Evolutionary conservation across 768 basidiomycete species (phyloP).

Genomic region (Asterophora lycoperdoides): DNA sequence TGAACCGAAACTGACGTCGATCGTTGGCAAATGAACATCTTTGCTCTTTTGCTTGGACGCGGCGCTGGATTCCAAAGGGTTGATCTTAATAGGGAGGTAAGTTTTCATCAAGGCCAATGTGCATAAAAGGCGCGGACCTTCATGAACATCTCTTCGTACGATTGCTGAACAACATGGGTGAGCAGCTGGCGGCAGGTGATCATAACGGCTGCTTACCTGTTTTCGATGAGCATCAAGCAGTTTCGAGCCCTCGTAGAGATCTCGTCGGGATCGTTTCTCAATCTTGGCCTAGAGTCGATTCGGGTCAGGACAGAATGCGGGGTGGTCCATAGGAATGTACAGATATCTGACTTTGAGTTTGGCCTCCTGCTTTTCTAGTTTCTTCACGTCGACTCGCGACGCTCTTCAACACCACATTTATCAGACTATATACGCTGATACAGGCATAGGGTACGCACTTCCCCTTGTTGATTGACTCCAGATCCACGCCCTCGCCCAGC

Average conservation of each 20-base stretch:
- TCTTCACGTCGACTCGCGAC: constrained; percentile 90
- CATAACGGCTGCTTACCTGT: constrained; percentile 49
- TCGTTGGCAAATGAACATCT: constrained; percentile 90
- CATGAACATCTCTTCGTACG: constrained; percentile 99
- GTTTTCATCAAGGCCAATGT: background rate
- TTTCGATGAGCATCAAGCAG: constrained; percentile 88
- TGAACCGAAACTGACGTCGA: constrained; percentile 95
- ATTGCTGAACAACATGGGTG: constrained; percentile 54
- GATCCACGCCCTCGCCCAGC: constrained; percentile 77
- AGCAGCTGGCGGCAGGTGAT: constrained; percentile 1
- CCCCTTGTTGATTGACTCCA: constrained; percentile 92
- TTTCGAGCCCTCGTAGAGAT: constrained; percentile 95
- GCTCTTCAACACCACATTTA: constrained; percentile 45
- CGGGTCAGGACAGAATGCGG: constrained; percentile 1
- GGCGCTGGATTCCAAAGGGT: constrained; percentile 79
- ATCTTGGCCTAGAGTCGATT: constrained; percentile 72
- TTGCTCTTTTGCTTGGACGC: constrained; percentile 93
- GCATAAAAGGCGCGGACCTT: constrained; percentile 48
- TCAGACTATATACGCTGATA: constrained; percentile 14
- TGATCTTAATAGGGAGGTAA: constrained; percentile 51
- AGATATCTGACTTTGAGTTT: constrained; percentile 68
- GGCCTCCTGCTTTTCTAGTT: constrained; percentile 94
- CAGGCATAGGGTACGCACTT: constrained; percentile 49
- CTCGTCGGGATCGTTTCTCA: constrained; percentile 87
- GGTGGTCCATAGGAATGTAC: background rate